Evolutionary conservation across 2,329 filamentous ascomycete species (phyloP).

Genomic region (Albifimbria verrucaria): DNA sequence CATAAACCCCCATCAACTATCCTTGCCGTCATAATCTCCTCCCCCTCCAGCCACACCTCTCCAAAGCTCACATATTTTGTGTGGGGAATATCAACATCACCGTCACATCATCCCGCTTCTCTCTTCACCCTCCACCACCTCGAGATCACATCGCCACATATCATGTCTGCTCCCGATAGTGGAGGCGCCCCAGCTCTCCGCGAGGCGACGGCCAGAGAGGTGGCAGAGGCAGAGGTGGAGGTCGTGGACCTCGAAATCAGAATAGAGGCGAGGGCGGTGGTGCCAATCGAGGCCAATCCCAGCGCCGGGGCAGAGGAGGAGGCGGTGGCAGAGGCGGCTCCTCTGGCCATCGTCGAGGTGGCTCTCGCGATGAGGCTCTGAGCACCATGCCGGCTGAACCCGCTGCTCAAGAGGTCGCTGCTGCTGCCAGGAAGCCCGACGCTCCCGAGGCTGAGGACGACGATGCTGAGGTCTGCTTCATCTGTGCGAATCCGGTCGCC

Average conservation of each 20-base stretch:
- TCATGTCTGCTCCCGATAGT: neutral
- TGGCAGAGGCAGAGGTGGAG: conserved; percentile 7
- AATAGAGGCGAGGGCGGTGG: conserved; percentile 17
- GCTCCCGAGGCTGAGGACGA: conserved; percentile 41
- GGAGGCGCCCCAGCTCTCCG: neutral
- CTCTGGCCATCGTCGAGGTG: conserved; percentile 26
- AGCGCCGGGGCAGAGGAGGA: conserved; percentile 37
- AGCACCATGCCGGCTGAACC: conserved; percentile 20
- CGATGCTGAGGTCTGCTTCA: conserved; percentile 89
- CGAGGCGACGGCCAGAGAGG: conserved; percentile 9
- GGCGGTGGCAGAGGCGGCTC: conserved; percentile 33
- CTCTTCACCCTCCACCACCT: neutral
- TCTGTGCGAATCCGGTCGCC: conserved; percentile 86
- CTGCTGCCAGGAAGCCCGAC: conserved; percentile 31
- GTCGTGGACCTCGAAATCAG: conserved; percentile 1
- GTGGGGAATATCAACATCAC: too few species aligned
- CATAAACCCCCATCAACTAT: too few species aligned
- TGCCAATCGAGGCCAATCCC: conserved; percentile 42
- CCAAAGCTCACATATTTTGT: too few species aligned
- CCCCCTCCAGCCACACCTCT: too few species aligned
- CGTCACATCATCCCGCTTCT: neutral
- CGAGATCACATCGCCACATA: neutral
- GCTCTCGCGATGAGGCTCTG: conserved; percentile 16
- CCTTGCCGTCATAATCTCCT: too few species aligned
- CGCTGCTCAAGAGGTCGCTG: conserved; percentile 27